Conservation (phyloP, 2,329 filamentous ascomycete genomes). For the Fusarium annulatum region DNA sequence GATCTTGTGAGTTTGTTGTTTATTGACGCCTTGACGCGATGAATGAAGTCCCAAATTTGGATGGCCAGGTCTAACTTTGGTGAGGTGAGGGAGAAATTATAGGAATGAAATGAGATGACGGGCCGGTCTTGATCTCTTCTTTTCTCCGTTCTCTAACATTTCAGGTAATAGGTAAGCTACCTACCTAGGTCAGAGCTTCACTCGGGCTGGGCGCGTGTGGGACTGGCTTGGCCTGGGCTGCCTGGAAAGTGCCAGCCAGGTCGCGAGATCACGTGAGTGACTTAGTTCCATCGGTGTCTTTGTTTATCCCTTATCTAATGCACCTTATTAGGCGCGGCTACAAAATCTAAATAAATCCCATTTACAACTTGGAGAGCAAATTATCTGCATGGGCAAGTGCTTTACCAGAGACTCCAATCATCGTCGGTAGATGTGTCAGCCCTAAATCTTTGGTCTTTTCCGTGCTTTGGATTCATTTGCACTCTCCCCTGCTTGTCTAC, state of each 20-base stretch:
- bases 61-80: not conserved
- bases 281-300: not conserved
- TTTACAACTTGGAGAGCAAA: not conserved
- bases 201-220: not conserved
- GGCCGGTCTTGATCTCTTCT: not conserved
- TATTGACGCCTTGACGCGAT: not conserved
- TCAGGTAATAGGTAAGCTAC: not conserved
- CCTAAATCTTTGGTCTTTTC: not conserved
- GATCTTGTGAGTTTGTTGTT: not conserved
- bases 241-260: not conserved
- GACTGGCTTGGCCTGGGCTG: not conserved
- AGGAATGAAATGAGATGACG: not conserved
- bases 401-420: not conserved
- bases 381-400: not conserved
- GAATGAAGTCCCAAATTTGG: not conserved
- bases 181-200: not conserved
- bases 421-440: not conserved
- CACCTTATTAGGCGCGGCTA: not conserved
- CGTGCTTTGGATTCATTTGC: not conserved
- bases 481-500: not conserved
- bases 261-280: constrained; percentile 14
- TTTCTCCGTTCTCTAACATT: not conserved
- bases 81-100: not conserved
- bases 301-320: not conserved
- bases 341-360: not conserved